phyloP scores from a whole-genome alignment of 2,329 filamentous ascomycete genomes.

The Fusarium fracticaudum region DNA sequence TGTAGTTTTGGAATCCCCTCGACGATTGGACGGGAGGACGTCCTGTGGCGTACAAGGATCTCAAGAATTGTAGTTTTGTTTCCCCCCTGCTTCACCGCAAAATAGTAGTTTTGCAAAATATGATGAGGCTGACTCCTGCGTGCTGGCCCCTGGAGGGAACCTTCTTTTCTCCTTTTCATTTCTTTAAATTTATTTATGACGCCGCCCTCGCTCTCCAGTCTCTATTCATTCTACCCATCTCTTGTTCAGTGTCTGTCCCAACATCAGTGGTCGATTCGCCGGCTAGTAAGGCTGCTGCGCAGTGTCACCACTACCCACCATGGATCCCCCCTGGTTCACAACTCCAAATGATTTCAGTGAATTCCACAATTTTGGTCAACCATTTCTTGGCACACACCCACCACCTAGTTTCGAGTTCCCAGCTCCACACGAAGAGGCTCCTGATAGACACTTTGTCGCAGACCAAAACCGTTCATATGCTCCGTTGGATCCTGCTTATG shows the following conservation, averaged over 20 bases:
- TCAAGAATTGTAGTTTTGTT: conserved; percentile 2
- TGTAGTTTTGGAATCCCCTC: not conserved
- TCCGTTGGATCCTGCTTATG: rapidly evolving
- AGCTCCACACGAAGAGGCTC: not conserved
- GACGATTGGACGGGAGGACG: not conserved
- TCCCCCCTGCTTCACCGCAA: not conserved
- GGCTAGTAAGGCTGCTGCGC: not conserved
- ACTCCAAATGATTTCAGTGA: too few relatives aligned
- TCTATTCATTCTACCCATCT: not conserved
- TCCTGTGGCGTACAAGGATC: not conserved
- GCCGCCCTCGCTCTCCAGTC: not conserved
- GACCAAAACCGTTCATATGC: not conserved
- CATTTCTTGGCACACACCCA: not conserved
- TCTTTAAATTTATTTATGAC: not conserved
- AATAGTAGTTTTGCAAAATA: conserved; percentile 1
- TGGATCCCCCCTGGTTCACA: too few relatives aligned
- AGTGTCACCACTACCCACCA: not conserved
- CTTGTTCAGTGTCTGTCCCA: rapidly evolving
- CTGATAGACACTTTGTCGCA: not conserved
- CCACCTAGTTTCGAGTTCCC: not conserved
- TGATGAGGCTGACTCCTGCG: not conserved
- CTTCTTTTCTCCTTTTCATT: not conserved
- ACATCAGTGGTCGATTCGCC: not conserved
- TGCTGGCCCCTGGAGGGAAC: too few relatives aligned
- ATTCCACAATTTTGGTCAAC: not conserved